These are phyloP conservation scores for Candida sanyaensis DNA, from an alignment of 1,139 yeast genomes.

Conservation along the genomic window DNA sequence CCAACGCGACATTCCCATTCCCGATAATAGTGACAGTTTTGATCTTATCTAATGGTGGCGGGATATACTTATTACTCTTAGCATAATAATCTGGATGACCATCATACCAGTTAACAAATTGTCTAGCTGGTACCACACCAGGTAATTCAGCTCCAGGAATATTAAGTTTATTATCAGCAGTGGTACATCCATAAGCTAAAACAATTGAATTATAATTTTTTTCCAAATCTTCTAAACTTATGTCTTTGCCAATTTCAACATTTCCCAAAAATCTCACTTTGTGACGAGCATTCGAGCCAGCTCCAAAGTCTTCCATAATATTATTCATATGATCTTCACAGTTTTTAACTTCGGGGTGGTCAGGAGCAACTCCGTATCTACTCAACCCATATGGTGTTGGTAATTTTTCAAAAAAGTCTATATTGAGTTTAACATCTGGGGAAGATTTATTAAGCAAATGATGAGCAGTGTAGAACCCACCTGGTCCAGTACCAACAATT, in stretches of 20 bases:
- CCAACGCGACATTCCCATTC: slow-evolving; percentile 97
- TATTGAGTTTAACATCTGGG: slow-evolving; percentile 29
- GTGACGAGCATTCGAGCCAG: slow-evolving; percentile 16
- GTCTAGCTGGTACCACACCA: slow-evolving; percentile 81
- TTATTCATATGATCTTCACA: slow-evolving; percentile 80
- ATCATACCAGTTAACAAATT: slow-evolving; percentile 95
- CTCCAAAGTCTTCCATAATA: slow-evolving; percentile 42
- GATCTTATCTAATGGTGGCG: slow-evolving; percentile 60
- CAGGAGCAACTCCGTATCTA: slow-evolving; percentile 98
- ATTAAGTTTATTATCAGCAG: slow-evolving; percentile 54
- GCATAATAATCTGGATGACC: slow-evolving; percentile 68
- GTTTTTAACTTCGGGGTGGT: slow-evolving; percentile 94
- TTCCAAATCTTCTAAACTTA: slow-evolving; percentile 50
- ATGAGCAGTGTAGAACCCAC: slow-evolving; percentile 90
- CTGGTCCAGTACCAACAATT: slow-evolving; percentile 94
- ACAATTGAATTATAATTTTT: slow-evolving; percentile 70
- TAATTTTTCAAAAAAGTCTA: slow-evolving; percentile 73
- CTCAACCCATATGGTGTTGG: slow-evolving; percentile 93
- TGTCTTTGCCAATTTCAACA: slow-evolving; percentile 60
- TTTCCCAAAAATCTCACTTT: slow-evolving; percentile 75
- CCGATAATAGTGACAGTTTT: slow-evolving; percentile 83
- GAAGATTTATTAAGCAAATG: slow-evolving; percentile 58
- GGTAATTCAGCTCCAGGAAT: slow-evolving; percentile 61
- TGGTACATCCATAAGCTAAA: slow-evolving; percentile 80
- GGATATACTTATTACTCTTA: slow-evolving; percentile 24